Evolutionary conservation across 306 rosid species (phyloP), one percentile per base, ranked within the genome.

Genomic region (Trifolium repens): DNA sequence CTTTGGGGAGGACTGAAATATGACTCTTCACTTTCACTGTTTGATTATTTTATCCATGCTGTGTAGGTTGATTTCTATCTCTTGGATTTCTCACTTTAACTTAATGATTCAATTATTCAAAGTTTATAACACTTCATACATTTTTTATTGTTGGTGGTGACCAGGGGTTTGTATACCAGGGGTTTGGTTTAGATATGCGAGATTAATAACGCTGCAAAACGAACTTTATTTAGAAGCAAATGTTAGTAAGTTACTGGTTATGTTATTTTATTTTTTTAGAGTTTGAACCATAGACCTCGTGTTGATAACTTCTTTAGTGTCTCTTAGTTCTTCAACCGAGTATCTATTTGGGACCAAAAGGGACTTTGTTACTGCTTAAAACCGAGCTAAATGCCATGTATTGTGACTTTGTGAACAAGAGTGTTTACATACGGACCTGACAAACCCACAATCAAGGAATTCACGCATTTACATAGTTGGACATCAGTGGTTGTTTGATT

Each of bases 11-110:
- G 44, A 61, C 67, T 61, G 16, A 67, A 30, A 30, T 22, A 11
- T 49, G 57, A 8, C 8, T 42, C 44, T 80, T 32, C 54, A 22
- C 8, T 30, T 40, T 53, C 32, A 9, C 44, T 69, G 46, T 70
- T 30, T 50, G 19, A 34, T n/a, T 65, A 44, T 66, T 73, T 65
- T 59, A 22, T 13, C 62, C 64, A 44, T 13, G 37, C 14, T 24
- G 73, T 22, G 14, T 49, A 32, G 13, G 40, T 57, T 79, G 37
- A 66, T 73, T 79, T 67, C 46, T 46, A 79, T 65, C 42, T 68
- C 65, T 15, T 10, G 22, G 53, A 53, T 22, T 3, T 69, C 6
- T 34, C 52, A 63, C 39, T 74, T 60, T 65, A 32, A 72, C 24
- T 55, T 26, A 7, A 52, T 19, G 60, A 74, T 49, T 27, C 72